A percentile compares a stretch with the other conserved stretches of the same genome.
Conservation (phyloP, 2,329 filamentous ascomycete genomes). For the Chrysoporthe cubensis region DNA sequence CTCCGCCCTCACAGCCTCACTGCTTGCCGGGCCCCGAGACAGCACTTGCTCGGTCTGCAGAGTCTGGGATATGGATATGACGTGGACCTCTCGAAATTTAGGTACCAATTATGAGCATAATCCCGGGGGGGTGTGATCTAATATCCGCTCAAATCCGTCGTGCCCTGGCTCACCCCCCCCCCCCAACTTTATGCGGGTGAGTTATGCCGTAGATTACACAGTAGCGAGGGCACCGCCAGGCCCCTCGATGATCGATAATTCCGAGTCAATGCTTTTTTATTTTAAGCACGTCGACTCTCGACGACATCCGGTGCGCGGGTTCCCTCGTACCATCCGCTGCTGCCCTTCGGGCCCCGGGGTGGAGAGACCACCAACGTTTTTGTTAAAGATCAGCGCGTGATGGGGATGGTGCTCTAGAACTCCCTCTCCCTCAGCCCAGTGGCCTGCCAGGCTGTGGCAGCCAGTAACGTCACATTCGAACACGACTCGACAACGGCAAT, state of each 20-base stretch:
- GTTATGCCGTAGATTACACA: not conserved
- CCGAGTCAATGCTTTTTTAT: not conserved
- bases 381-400: not conserved
- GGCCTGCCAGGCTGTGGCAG: too few relatives aligned
- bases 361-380: not conserved
- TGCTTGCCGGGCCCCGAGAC: not conserved
- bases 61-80: not conserved
- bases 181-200: not conserved
- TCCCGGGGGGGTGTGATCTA: not conserved
- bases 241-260: not conserved
- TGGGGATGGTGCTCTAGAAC: too few relatives aligned
- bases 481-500: too few relatives aligned
- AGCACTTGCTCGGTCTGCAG: not conserved
- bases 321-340: not conserved
- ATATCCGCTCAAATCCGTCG: not conserved
- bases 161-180: not conserved
- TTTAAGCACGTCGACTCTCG: not conserved
- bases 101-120: conserved; percentile 4
- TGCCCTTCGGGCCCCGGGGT: not conserved
- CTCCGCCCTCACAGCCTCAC: not conserved
- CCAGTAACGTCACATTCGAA: too few relatives aligned
- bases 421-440: too few relatives aligned
- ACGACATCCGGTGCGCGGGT: not conserved
- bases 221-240: not conserved
- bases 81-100: conserved; percentile 4